phyloP scores from a whole-genome alignment of 495 filamentous ascomycete genomes.

The Parmelia sp. region DNA sequence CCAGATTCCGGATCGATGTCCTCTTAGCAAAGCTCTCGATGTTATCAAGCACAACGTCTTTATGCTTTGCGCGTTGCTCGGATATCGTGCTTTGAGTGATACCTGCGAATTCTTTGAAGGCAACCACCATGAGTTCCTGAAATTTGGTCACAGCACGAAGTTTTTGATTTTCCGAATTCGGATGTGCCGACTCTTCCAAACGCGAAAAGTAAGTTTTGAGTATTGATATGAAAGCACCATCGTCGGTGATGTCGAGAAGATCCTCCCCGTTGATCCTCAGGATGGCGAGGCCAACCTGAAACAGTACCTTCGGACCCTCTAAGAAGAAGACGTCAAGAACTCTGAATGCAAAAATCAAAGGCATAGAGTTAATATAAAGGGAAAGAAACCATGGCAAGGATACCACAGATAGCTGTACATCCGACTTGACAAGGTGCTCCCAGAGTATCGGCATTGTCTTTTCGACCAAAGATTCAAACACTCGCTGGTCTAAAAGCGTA shows the following conservation, averaged over 20 bases:
- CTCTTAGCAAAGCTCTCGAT: conserved; percentile 97
- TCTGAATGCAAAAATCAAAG: conserved; percentile 90
- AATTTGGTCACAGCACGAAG: conserved; percentile 88
- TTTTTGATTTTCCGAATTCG: conserved; percentile 88
- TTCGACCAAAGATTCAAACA: conserved; percentile 94
- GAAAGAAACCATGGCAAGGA: conserved; percentile 97
- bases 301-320: conserved; percentile 93
- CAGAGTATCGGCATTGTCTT: conserved; percentile 98
- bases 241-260: conserved; percentile 88
- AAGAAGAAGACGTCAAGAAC: conserved; percentile 97
- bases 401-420: conserved; percentile 97
- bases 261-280: conserved; percentile 97
- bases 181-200: conserved; percentile 92
- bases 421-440: conserved; percentile 91
- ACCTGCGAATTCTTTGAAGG: conserved; percentile 93
- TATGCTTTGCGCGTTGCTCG: conserved; percentile 85
- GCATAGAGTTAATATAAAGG: conserved; percentile 99
- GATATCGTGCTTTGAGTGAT: conserved; percentile 90
- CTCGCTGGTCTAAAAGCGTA: conserved; percentile 89
- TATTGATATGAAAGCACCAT: conserved; percentile 93
- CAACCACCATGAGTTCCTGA: conserved; percentile 97
- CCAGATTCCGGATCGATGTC: conserved; percentile 91
- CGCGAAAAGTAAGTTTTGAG: conserved; percentile 91
- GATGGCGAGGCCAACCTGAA: conserved; percentile 93
- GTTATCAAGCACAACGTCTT: conserved; percentile 81